Base-by-base conservation (phyloP, 2,329 filamentous ascomycete species). In the Penicillium vulpinum region DNA sequence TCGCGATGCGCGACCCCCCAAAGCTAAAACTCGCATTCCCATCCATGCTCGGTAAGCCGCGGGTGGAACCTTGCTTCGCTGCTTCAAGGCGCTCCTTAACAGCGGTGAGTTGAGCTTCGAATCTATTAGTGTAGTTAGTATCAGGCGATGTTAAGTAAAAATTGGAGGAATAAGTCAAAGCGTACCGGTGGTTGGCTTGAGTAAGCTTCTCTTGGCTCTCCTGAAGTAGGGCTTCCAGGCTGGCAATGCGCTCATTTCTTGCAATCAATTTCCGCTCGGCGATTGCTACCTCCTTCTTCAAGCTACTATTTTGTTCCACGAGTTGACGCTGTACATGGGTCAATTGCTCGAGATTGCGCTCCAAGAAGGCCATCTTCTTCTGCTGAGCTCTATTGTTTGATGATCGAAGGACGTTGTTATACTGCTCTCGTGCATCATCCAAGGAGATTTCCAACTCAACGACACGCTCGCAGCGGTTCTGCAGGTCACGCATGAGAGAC, bases 361-460 rank as follows among this genome's bases (percentile, higher is more conserved):
- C 94, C 49, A 99, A 80, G 84, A 99, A 99, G 16, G 94, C 95
- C 90, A 99, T 97, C 85, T 99, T 99, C 89, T 99, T 99, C 78
- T 99, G 94, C 80, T 99, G 94, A 24, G 94, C 93, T 58, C 94
- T 89, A 81, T 96, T 97, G 82, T 99, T 99, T 65, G 91, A 96
- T 48, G 91, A 94, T 55, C 93, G 88, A 57, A 99, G 84, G 59
- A 99, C 94, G 69, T 96, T 97, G 82, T 99, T 97, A 80, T 99
- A 99, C 78, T 99, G 94, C 80, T 99, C 94, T 54, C 94, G 87
- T 0, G 94, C 97, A 81, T 97, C 92, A 72, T 99, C 94, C 49
- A 99, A 84, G 35, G 91, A 96, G 70, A 99, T 99, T 77, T 99
- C 94, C 28, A 99, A 86, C 81, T 99, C 94, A 18, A 99, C 94